phyloP scores from a whole-genome alignment of 805 yeast genomes.

The Zygoascus tannicola region DNA sequence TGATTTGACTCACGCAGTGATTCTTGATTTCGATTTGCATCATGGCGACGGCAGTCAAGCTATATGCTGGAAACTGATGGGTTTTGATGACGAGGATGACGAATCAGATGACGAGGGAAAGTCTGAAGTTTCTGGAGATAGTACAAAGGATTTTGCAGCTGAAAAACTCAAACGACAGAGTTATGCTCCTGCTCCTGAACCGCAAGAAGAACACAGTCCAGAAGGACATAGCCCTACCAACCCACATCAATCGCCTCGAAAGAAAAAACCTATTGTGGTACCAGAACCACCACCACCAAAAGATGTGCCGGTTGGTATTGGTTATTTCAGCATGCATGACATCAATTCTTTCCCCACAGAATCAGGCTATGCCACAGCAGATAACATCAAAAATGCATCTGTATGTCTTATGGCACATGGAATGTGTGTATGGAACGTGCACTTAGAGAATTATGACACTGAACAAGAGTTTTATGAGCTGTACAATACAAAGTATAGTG shows the following conservation, averaged over 20 bases:
- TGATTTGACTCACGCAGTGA: conserved; percentile 69
- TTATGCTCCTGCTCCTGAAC: conserved; percentile 2
- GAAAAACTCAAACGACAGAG: neutral
- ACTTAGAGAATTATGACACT: conserved; percentile 53
- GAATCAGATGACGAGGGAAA: conserved; percentile 24
- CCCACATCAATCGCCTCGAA: neutral
- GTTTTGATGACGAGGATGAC: conserved; percentile 43
- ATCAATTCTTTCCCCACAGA: conserved; percentile 83
- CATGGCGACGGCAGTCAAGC: conserved; percentile 90
- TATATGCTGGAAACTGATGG: conserved; percentile 72
- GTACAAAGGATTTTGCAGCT: neutral
- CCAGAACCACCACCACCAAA: conserved; percentile 5
- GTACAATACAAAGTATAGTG: conserved; percentile 52
- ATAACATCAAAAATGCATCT: conserved; percentile 64
- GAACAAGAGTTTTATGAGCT: conserved; percentile 57
- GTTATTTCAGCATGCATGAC: conserved; percentile 77
- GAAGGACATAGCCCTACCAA: neutral
- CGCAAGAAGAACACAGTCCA: neutral
- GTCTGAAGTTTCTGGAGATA: conserved; percentile 21
- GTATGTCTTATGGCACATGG: conserved; percentile 72
- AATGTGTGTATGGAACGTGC: conserved; percentile 75
- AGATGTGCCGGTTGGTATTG: conserved; percentile 46
- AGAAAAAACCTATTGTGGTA: conserved; percentile 1
- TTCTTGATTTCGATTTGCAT: conserved; percentile 74
- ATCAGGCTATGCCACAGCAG: conserved; percentile 62